Conservation (phyloP, 2,329 filamentous ascomycete species). For the Fusarium chlamydosporum region DNA sequence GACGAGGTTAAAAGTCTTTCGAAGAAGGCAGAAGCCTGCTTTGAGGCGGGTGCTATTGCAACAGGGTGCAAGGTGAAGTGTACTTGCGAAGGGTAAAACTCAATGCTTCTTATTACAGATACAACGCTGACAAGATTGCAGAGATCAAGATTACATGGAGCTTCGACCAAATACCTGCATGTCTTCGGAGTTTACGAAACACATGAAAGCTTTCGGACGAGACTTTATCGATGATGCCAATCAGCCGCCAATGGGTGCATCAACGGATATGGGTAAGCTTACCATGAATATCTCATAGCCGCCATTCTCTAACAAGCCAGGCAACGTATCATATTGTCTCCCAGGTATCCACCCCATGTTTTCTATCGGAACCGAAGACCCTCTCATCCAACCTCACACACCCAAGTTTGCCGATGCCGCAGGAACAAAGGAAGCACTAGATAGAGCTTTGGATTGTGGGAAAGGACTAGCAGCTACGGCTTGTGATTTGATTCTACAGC, state of each 20-base stretch:
- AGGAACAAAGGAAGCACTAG: constrained; percentile 30
- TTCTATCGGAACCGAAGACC: constrained; percentile 40
- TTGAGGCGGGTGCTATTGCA: constrained; percentile 57
- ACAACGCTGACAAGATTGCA: neutral
- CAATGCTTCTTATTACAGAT: rapidly evolving
- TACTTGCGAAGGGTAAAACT: constrained; percentile 47
- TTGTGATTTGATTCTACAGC: constrained; percentile 20
- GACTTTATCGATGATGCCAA: constrained; percentile 24
- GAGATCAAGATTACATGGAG: constrained; percentile 45
- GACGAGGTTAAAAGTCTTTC: constrained; percentile 56
- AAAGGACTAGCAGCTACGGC: constrained; percentile 46
- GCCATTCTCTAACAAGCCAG: constrained; percentile 7
- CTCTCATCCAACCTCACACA: constrained; percentile 39
- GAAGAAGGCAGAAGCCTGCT: constrained; percentile 57
- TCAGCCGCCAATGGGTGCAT: constrained; percentile 42
- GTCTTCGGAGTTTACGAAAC: constrained; percentile 31
- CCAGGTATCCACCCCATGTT: constrained; percentile 48
- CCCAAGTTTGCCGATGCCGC: constrained; percentile 39
- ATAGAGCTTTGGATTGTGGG: constrained; percentile 39
- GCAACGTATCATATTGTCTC: constrained; percentile 43
- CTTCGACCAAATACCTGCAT: constrained; percentile 40
- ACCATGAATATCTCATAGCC: rapidly evolving
- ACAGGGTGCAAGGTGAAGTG: constrained; percentile 63
- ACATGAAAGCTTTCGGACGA: constrained; percentile 43
- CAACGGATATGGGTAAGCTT: constrained; percentile 45